Conservation (phyloP, 148 eudicot species). For the Cornus suecica region DNA sequence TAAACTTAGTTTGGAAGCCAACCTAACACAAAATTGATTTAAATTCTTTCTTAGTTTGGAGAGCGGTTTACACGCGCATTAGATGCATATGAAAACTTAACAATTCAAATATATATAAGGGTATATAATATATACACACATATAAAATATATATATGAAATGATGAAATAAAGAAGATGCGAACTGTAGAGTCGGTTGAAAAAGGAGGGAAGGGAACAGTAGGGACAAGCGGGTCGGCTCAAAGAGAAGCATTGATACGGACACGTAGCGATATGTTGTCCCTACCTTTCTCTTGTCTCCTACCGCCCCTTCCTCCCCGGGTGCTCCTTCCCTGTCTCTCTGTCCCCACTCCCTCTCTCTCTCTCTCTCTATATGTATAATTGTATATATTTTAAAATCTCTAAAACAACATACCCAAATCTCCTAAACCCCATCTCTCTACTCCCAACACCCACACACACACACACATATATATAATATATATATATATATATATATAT, state of each 20-base stretch:
- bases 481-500: neutral
- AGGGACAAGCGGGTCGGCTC: constrained; percentile 34
- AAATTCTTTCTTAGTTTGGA: too few relatives aligned
- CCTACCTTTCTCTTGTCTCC: constrained; percentile 4
- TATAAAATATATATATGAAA: too few relatives aligned
- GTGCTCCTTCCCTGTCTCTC: constrained; percentile 1
- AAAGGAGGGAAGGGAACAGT: constrained; percentile 27
- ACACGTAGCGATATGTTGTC: constrained; percentile 21
- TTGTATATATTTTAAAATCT: too few relatives aligned
- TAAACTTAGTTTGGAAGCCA: too few relatives aligned
- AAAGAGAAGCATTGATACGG: constrained; percentile 33
- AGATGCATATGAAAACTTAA: neutral
- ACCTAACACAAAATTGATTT: too few relatives aligned
- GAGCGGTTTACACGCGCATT: neutral
- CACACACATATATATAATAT: too few relatives aligned
- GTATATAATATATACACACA: too few relatives aligned
- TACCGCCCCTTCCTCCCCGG: constrained; percentile 8
- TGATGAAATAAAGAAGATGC: constrained; percentile 15
- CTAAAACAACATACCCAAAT: constrained; percentile 19
- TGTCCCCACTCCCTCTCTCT: constrained; percentile 1
- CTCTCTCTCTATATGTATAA: neutral
- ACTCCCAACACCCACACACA: too few relatives aligned
- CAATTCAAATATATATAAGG: too few relatives aligned
- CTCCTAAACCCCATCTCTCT: neutral
- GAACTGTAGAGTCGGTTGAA: constrained; percentile 33